Evolutionary conservation across 2,329 filamentous ascomycete species (phyloP).

Genomic region (Thyridium curvatum): DNA sequence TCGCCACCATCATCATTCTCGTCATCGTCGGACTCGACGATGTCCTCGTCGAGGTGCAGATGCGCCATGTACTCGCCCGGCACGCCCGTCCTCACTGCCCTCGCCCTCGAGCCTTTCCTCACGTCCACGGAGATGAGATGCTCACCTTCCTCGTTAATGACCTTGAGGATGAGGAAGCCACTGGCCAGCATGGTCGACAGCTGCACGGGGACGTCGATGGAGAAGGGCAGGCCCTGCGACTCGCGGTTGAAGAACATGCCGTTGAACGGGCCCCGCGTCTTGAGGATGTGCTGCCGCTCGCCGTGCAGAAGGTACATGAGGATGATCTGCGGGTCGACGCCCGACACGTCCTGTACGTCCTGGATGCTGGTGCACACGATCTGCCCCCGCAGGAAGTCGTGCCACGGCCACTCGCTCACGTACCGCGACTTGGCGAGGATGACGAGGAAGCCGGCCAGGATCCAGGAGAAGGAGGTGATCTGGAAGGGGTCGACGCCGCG

Average conservation of each 20-base stretch:
- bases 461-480: conserved; percentile 19
- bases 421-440: conserved; percentile 16
- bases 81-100: too few species aligned
- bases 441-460: conserved; percentile 16
- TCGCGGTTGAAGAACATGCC: conserved; percentile 13
- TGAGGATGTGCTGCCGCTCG: conserved; percentile 10
- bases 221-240: conserved; percentile 8
- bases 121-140: too few species aligned
- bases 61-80: too few species aligned
- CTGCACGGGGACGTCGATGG: conserved; percentile 14
- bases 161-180: conserved; percentile 10
- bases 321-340: conserved; percentile 15
- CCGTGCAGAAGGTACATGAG: conserved; percentile 13
- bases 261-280: conserved; percentile 16
- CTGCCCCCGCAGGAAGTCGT: conserved; percentile 17
- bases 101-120: too few species aligned
- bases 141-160: not conserved
- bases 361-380: conserved; percentile 17
- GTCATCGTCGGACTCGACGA: too few species aligned
- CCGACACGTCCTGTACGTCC: conserved; percentile 14
- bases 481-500: conserved; percentile 22
- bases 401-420: conserved; percentile 20
- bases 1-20: too few species aligned
- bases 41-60: too few species aligned
- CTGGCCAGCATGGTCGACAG: conserved; percentile 8